Base-by-base conservation (phyloP, 2,329 filamentous ascomycete species). In the Neopestalotiopsis sp. region DNA sequence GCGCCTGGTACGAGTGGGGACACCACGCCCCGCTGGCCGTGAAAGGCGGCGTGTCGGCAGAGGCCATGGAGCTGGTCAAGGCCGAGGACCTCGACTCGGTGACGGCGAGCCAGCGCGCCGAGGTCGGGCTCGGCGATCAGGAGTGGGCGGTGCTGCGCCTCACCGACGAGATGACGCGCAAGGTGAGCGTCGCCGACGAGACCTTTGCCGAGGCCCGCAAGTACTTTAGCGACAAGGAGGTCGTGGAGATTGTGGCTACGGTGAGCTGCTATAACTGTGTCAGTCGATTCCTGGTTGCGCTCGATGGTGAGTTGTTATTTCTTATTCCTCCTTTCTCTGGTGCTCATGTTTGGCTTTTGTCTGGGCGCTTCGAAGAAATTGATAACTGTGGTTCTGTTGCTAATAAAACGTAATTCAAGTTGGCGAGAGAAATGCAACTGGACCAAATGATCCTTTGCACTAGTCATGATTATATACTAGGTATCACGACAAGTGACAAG, bases 1-100 rank as follows among this genome's bases (percentile, higher is more conserved):
- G 86, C 20, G 94, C 94, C 1, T 94, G 92, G 90, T 97, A 94
- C 80, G 94, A 97, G 79, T 97, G 93, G 94, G 87, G 83, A 45
- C 89, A 93, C 67, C 94, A 97, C 77, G 90, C 90, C 17, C 93
- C 93, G 1, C 84, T 95, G 14, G 86, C 87, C 4, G 82, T 84
- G 9, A 81, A 82, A 24, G 90, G 86, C 0, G 90, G 90, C 4
- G 85, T 93, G 4, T 80, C 82, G 20, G 80, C 84, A 40, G 84
- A 81, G 17, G 85, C 82, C 7, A 80, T 91, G 73, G 81, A 76
- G 2, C 73, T 81, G 4, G 79, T 86, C 45, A 83, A 81, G 79
- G 70, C 71, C 32, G 75, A 67, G 0, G 69, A 75, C 52, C 70
- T 78, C 20, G 64, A 49, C 10, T 70, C 79, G 3, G 73, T 73